Evolutionary conservation across 108 stramenopile species (phyloP), one percentile per base, ranked within the genome.

Genomic region (Epipyxis sp.): DNA sequence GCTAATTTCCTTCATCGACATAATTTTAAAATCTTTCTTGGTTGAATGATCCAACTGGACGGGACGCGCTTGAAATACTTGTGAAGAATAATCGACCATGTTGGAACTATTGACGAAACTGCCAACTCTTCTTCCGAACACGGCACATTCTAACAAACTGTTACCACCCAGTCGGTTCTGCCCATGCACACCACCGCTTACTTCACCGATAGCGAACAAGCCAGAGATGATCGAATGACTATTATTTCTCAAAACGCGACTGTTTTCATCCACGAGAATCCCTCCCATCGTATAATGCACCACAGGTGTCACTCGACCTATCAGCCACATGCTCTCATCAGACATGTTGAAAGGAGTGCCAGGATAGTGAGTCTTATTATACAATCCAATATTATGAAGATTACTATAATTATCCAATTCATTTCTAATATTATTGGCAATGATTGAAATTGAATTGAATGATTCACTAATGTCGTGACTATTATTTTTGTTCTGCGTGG

Each of bases 201-300:
- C 84, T 40, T 87, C 86, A 1, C 86, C 86, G 2, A 82, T 86
- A 3, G 86, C 86, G 41, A 77, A 87, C 1, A 87, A 79, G 16
- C 84, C 61, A 35, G 77, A 78, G 40, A 83, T 76, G 0, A 84
- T 84, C 20, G 54, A 20, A n/a, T n/a, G n/a, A 20, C 54, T 25
- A 25, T 57, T 57, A 25, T 25, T 59, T 39, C 82, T 61, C 30
- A 92, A 76, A 1, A 92, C 93, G 59, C 88, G 85, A 10, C 89
- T 91, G 20, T 79, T 80, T 41, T 83, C 76, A 77, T 91, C 87
- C 41, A 95, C 91, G 41, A 80, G 85, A 40, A 95, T 62, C 1
- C 94, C 94, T 0, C 94, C 94, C 93, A 95, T 94, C 77, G 91
- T 91, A 85, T 95, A 95, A 78, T 95, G 94, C 10, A 95, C 85